phyloP scores from a whole-genome alignment of 345 rosid genomes.

The Aegle marmelos region DNA sequence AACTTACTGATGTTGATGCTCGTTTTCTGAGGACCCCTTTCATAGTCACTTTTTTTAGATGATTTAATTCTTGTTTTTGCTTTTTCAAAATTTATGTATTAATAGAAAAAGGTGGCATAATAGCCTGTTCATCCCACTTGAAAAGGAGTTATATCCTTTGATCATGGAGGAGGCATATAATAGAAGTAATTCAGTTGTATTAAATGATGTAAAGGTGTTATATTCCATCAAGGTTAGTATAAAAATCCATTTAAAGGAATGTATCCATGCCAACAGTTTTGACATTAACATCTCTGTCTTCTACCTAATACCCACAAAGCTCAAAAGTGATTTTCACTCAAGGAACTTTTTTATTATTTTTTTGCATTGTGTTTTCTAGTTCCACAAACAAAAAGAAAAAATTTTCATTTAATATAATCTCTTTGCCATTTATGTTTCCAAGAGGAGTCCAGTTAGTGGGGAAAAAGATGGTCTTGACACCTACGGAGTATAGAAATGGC shows the following conservation, averaged over 20 bases:
- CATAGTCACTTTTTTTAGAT: slow-evolving; percentile 2
- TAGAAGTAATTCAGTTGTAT: slow-evolving; percentile 14
- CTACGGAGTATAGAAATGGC: background rate
- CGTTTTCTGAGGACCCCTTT: slow-evolving; percentile 15
- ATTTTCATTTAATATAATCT: background rate
- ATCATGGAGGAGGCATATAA: slow-evolving; percentile 13
- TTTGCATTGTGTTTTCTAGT: slow-evolving; percentile 1
- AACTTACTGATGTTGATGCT: slow-evolving; percentile 16
- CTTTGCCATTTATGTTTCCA: background rate
- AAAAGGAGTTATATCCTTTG: slow-evolving; percentile 11
- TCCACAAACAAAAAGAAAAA: slow-evolving; percentile 9
- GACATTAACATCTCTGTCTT: slow-evolving; percentile 35
- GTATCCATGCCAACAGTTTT: slow-evolving; percentile 33
- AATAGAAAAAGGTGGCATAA: background rate
- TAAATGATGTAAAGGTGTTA: slow-evolving; percentile 35
- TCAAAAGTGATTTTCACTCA: slow-evolving; percentile 43
- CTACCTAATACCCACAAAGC: slow-evolving; percentile 36
- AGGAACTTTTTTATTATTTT: slow-evolving; percentile 7
- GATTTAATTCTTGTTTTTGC: background rate
- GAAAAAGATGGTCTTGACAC: background rate
- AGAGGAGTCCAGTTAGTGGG: background rate
- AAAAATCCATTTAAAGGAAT: slow-evolving; percentile 44
- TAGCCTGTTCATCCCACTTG: slow-evolving; percentile 12
- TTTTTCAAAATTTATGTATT: background rate
- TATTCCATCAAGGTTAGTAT: slow-evolving; percentile 42